Evolutionary conservation across 345 rosid genomes (phyloP).

Genomic region (Populus euphratica): DNA sequence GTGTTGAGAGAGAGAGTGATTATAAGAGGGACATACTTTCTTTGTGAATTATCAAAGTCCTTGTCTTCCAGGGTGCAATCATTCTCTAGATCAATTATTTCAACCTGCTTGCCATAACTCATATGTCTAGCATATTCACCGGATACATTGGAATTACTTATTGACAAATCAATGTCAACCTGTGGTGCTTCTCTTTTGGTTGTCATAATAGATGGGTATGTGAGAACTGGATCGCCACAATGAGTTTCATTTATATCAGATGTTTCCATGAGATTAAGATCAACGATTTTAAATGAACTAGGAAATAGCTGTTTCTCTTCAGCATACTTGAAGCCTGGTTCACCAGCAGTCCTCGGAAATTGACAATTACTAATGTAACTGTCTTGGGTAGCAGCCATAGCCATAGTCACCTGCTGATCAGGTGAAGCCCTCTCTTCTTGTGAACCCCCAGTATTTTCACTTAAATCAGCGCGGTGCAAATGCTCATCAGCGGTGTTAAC

Average conservation of each 20-base stretch:
- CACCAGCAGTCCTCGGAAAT: slow-evolving; percentile 29
- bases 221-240: slow-evolving; percentile 35
- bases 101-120: slow-evolving; percentile 61
- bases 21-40: slow-evolving; percentile 48
- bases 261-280: slow-evolving; percentile 79
- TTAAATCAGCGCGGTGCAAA: slow-evolving; percentile 29
- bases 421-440: slow-evolving; percentile 31
- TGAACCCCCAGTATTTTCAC: slow-evolving; percentile 24
- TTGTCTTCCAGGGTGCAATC: slow-evolving; percentile 61
- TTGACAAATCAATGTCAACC: slow-evolving; percentile 74
- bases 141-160: slow-evolving; percentile 56
- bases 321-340: slow-evolving; percentile 38
- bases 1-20: neutral
- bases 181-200: slow-evolving; percentile 44
- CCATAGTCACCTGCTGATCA: slow-evolving; percentile 24
- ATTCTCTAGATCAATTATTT: slow-evolving; percentile 84
- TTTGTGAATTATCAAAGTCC: slow-evolving; percentile 43
- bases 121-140: slow-evolving; percentile 43
- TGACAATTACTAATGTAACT: slow-evolving; percentile 29
- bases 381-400: slow-evolving; percentile 24
- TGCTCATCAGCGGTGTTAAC: slow-evolving; percentile 30
- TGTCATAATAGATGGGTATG: slow-evolving; percentile 34
- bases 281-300: slow-evolving; percentile 81
- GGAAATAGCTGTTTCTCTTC: slow-evolving; percentile 79
- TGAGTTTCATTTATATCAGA: slow-evolving; percentile 55